Percentiles rank a stretch among this genome's conserved stretches.
phyloP scores from a whole-genome alignment of 108 stramenopile species.

The Nitzschia sp. region DNA sequence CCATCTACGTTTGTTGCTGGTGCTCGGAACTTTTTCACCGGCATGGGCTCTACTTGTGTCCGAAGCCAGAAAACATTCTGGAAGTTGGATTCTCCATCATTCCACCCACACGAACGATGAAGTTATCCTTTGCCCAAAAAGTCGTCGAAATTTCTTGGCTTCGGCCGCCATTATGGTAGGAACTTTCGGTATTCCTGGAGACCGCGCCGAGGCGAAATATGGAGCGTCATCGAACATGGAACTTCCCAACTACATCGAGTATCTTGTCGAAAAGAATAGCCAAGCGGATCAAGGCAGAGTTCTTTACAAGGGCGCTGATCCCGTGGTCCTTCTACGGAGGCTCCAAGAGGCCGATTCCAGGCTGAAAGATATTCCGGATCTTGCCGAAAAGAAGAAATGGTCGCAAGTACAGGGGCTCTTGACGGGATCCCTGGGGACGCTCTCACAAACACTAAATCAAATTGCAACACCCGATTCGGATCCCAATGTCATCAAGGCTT shows the following conservation, averaged over 20 bases:
- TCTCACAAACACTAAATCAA: constrained; percentile 61
- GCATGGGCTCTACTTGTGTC: too few species aligned
- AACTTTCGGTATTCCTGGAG: not conserved
- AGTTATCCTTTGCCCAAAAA: too few species aligned
- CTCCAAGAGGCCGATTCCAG: constrained; percentile 48
- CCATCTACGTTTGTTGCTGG: too few species aligned
- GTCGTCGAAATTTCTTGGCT: not conserved
- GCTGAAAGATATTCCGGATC: constrained; percentile 47
- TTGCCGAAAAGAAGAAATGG: constrained; percentile 70
- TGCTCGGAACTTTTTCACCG: too few species aligned
- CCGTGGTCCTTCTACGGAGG: constrained; percentile 42
- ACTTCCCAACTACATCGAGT: constrained; percentile 73
- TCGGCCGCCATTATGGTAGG: not conserved
- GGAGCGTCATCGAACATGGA: constrained; percentile 59
- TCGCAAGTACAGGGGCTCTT: constrained; percentile 61
- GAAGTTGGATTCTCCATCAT: too few species aligned
- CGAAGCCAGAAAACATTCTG: too few species aligned
- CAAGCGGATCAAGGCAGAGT: constrained; percentile 27
- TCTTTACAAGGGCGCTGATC: constrained; percentile 65
- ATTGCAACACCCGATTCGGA: constrained; percentile 14
- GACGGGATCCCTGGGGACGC: constrained; percentile 71
- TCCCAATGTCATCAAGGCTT: constrained; percentile 19
- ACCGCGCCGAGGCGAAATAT: constrained; percentile 32
- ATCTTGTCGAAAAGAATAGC: constrained; percentile 64
- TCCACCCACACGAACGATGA: too few species aligned